phyloP scores from a whole-genome alignment of 2,329 filamentous ascomycete genomes.

The Aspergillus pseudonomiae region DNA sequence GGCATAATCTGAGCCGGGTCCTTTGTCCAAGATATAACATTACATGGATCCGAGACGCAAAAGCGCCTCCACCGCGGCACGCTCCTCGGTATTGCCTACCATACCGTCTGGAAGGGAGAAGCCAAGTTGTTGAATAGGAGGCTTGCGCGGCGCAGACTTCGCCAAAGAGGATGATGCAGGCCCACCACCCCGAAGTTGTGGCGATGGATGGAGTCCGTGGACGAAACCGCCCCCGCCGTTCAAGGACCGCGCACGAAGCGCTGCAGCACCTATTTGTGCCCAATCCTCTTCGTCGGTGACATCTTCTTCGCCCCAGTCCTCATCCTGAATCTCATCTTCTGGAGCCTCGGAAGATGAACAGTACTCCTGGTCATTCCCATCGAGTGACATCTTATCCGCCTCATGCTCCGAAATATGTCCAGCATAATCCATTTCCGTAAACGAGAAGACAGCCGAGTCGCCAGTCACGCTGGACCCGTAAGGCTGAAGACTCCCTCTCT shows the following conservation, averaged over 20 bases:
- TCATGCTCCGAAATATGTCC: slow-evolving; percentile 76
- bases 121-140: slow-evolving; percentile 37
- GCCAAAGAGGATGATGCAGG: slow-evolving; percentile 43
- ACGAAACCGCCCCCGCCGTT: slow-evolving; percentile 49
- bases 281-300: slow-evolving; percentile 96
- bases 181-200: slow-evolving; percentile 33
- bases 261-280: slow-evolving; percentile 84
- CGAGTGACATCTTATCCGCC: slow-evolving; percentile 92
- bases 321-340: slow-evolving; percentile 67
- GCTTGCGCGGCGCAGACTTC: slow-evolving; percentile 43
- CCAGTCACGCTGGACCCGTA: slow-evolving; percentile 66
- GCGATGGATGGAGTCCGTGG: slow-evolving; percentile 34
- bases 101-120: slow-evolving; percentile 39
- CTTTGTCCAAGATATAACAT: slow-evolving; percentile 23
- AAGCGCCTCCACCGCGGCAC: slow-evolving; percentile 53
- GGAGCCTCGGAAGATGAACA: slow-evolving; percentile 75
- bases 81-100: slow-evolving; percentile 44
- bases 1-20: background rate
- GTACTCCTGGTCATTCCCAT: slow-evolving; percentile 65
- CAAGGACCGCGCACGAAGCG: slow-evolving; percentile 69
- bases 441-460: slow-evolving; percentile 75
- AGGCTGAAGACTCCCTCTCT: slow-evolving; percentile 41
- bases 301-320: slow-evolving; percentile 82
- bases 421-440: slow-evolving; percentile 65
- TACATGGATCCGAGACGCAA: slow-evolving; percentile 53